Evolutionary conservation across 352 stramenopile genomes (phyloP), one percentile per base, ranked within the genome.

Genomic region (Globisporangium radiosum): DNA sequence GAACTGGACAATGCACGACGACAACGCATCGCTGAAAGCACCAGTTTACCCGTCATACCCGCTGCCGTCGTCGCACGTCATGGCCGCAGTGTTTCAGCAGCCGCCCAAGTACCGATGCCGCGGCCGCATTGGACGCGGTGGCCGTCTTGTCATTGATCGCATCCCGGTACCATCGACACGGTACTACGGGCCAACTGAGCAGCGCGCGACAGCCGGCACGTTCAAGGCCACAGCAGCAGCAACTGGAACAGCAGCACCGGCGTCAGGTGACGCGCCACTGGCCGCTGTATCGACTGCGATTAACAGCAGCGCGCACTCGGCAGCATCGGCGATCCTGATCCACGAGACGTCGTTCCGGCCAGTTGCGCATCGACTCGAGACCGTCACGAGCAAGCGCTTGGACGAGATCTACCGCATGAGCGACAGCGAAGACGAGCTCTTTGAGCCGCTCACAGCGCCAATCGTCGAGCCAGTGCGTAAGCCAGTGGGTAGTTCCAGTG

Each of bases 391-490:
- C 2, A 74, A 72, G 56, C 73, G 78, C 9, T 49, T 94, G 45
- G 71, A 92, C 56, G 80, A 90, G 57, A 94, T 94, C 44, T 94
- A 91, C 64, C 49, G 59, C 57, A 92, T 94, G 84, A 94, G 84
- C 54, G 84, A 94, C 65, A 92, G 81, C 36, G 84, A 94, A 62
- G 84, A 94, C 54, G 84, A 94, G 57, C 44, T 81, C 1, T 45
- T 94, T 15, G 84, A 94, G 55, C 72, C 72, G 10, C 60, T 90
- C 39, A 83, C 72, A 14, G 73, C 78, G 0, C 72, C 72, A 0
- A 76, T 91, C 17, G 80, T 79, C 40, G 81, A 91, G 47, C 62
- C 40, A 44, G 11, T 56, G n/a, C 72, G 67, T 40, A 91, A 88
- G 47, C 37, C 60, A 0, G 50, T 60, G 45, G 74, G 37, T 13